phyloP scores from a whole-genome alignment of 176 grass and related monocot genomes.

The Raddia guianensis region DNA sequence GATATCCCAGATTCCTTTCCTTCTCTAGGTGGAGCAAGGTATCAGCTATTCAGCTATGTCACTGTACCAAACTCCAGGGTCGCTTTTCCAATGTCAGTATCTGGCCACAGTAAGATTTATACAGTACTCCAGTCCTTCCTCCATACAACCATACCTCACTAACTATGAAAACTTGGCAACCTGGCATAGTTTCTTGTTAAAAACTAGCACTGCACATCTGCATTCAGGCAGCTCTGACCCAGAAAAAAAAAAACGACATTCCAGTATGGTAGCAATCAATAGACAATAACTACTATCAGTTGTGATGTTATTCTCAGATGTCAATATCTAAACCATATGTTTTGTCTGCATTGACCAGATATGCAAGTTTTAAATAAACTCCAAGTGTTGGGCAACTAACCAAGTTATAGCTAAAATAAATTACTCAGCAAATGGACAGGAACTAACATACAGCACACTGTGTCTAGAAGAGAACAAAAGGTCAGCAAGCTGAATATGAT shows the following conservation, averaged over 20 bases:
- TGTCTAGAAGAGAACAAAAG: conserved; percentile 14
- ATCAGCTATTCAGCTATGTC: neutral
- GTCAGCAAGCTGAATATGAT: conserved; percentile 15
- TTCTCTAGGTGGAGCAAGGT: neutral
- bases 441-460: conserved; percentile 19
- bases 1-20: neutral
- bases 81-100: neutral
- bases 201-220: conserved; percentile 1
- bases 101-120: conserved; percentile 18
- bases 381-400: conserved; percentile 37
- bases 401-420: conserved; percentile 26
- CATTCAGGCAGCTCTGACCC: neutral
- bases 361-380: conserved; percentile 1
- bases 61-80: neutral
- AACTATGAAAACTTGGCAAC: neutral
- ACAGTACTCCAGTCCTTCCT: neutral
- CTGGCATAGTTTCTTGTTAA: conserved; percentile 1
- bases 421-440: conserved; percentile 3
- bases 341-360: conserved; percentile 34
- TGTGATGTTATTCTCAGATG: conserved; percentile 38
- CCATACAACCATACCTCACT: neutral
- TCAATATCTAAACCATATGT: conserved; percentile 22
- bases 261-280: neutral
- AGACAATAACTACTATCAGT: conserved; percentile 22
- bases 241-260: neutral